Conservation (phyloP, 176 grass and related monocot genomes). For the Pontederia crassipes region DNA sequence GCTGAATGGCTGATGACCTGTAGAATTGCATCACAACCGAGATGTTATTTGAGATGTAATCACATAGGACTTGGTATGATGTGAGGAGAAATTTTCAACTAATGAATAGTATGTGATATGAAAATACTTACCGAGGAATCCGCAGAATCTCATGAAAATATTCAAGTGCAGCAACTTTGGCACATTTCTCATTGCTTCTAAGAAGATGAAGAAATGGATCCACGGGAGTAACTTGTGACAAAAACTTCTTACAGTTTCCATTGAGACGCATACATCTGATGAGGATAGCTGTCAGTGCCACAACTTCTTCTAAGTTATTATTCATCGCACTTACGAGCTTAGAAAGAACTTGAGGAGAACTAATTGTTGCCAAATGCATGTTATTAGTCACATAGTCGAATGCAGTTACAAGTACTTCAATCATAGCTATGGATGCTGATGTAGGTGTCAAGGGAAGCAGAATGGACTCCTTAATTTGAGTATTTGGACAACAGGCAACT, state of each 20-base stretch:
- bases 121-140: conserved; percentile 51
- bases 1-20: conserved; percentile 66
- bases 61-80: background rate
- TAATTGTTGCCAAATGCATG: conserved; percentile 75
- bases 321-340: conserved; percentile 81
- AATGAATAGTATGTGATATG: conserved; percentile 3
- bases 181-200: conserved; percentile 54
- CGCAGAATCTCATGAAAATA: conserved; percentile 97
- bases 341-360: conserved; percentile 61
- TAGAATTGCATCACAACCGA: conserved; percentile 11
- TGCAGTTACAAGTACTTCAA: conserved; percentile 91
- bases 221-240: conserved; percentile 88
- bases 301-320: conserved; percentile 79
- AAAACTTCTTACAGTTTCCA: conserved; percentile 89
- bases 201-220: conserved; percentile 86
- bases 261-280: conserved; percentile 73
- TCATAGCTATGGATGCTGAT: conserved; percentile 94
- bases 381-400: conserved; percentile 99
- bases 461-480: conserved; percentile 30
- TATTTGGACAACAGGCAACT: conserved; percentile 61
- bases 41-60: too few relatives aligned
- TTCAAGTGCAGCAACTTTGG: conserved; percentile 69
- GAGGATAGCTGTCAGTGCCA: conserved; percentile 81
- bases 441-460: conserved; percentile 67
- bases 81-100: conserved; percentile 6